phyloP scores from a whole-genome alignment of 768 basidiomycete genomes.

The Mycena galopus region DNA sequence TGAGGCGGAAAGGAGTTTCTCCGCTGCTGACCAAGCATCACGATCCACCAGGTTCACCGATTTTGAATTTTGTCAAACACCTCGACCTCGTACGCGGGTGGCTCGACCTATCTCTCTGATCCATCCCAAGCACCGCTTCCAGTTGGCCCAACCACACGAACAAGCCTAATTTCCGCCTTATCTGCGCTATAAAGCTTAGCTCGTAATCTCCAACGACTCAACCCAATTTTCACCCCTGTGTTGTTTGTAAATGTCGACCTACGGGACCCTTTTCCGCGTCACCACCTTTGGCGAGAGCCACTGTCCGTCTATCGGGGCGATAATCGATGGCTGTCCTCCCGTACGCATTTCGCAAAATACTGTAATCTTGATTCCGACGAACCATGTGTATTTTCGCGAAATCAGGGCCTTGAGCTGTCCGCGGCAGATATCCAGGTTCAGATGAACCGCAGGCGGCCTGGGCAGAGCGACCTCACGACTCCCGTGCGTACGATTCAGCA shows the following conservation, averaged over 20 bases:
- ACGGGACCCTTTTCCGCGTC: constrained; percentile 91
- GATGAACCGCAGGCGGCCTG: constrained; percentile 91
- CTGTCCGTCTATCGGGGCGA: constrained; percentile 96
- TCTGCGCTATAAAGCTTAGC: constrained; percentile 5
- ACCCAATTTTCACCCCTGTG: neutral
- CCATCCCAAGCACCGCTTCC: neutral
- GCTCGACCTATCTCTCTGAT: neutral
- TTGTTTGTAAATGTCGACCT: constrained; percentile 82
- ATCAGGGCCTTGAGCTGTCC: constrained; percentile 84
- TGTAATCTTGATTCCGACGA: neutral
- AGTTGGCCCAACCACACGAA: neutral
- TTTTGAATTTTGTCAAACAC: neutral
- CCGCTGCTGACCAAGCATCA: constrained; percentile 1
- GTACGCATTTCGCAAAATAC: constrained; percentile 56
- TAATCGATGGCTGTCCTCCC: constrained; percentile 97
- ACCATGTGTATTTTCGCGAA: neutral
- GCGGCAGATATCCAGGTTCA: constrained; percentile 91
- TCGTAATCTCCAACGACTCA: neutral
- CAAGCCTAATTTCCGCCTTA: neutral
- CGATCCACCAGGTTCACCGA: neutral
- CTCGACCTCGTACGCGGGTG: constrained; percentile 23
- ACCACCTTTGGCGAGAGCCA: constrained; percentile 99
- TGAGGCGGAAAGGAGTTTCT: constrained; percentile 17
- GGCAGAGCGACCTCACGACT: constrained; percentile 96
- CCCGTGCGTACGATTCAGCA: constrained; percentile 69